Base-by-base conservation (phyloP, 495 filamentous ascomycete species). In the Daldinia childiae region DNA sequence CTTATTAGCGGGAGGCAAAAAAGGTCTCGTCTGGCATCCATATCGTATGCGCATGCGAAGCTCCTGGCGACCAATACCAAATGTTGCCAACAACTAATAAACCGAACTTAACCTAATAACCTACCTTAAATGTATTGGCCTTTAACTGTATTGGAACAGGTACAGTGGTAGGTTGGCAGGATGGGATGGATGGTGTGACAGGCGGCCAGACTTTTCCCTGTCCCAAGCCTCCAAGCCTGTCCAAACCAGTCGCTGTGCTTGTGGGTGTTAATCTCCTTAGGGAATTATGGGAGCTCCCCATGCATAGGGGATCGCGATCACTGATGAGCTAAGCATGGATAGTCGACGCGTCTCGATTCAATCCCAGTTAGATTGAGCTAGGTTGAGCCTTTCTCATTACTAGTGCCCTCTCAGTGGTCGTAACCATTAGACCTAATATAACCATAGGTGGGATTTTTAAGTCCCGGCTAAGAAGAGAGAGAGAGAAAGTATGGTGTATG, bases 261-360 rank as follows among this genome's bases (percentile, higher is more conserved):
- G 66, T 63, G 58, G 57, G 29, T 65, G 45, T 69, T 67, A 66
- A 68, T 73, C 70, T 70, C 63, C 17, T 73, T 69, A 34, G 66
- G 60, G 60, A 63, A 56, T 61, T 64, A 71, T 64, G 63, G 55
- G 45, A 73, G 69, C 50, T 67, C 41, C 55, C 62, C 64, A 38
- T 71, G 74, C 74, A 76, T 66, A 29, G 69, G 64, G 52, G 66
- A 76, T 76, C 74, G 71, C 66, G 74, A 76, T 76, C 68, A 61
- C 41, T 62, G 57, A 60, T 69, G 62, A 67, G 50, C 66, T 63
- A 52, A 64, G 60, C 64, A 68, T 58, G 64, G 63, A 21, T 21
- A 21, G 34, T 64, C 26, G 60, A 61, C 57, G 57, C 62, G 57
- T 66, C 58, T 71, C 62, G 52, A 62, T 45, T 48, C 19, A 59